Evolutionary conservation across 306 rosid species (phyloP).

Genomic region (Quercus agrifolia): DNA sequence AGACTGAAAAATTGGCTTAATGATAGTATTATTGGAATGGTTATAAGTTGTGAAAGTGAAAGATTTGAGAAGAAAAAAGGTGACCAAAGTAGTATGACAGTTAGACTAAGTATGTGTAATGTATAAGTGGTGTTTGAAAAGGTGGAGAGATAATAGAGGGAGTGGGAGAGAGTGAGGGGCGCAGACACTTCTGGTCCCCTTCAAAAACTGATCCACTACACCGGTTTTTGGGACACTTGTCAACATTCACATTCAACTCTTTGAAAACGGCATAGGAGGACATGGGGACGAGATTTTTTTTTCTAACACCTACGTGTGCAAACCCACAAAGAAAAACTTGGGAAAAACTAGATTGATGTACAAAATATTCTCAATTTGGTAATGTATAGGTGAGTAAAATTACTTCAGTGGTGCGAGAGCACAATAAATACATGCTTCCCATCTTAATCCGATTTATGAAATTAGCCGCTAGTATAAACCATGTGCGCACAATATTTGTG

Average conservation of each 20-base stretch:
- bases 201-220: slow-evolving; percentile 51
- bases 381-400: no score
- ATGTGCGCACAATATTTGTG: no score
- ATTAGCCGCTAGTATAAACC: no score
- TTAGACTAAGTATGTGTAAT: slow-evolving; percentile 18
- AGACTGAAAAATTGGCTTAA: background rate
- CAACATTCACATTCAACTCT: background rate
- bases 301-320: background rate
- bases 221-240: slow-evolving; percentile 38
- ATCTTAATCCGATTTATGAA: no score
- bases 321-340: no score
- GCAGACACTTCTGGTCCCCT: slow-evolving; percentile 32
- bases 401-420: no score
- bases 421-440: no score
- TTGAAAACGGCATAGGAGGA: background rate
- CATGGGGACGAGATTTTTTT: background rate
- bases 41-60: background rate
- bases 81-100: slow-evolving; percentile 23
- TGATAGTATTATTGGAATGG: background rate
- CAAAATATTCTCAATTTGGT: no score
- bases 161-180: slow-evolving; percentile 18
- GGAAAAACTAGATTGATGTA: no score
- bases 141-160: slow-evolving; percentile 1
- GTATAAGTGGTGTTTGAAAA: slow-evolving; percentile 46
- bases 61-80: slow-evolving; percentile 1